Base-by-base conservation (phyloP, 2,329 filamentous ascomycete species). In the Colletotrichum sp. region DNA sequence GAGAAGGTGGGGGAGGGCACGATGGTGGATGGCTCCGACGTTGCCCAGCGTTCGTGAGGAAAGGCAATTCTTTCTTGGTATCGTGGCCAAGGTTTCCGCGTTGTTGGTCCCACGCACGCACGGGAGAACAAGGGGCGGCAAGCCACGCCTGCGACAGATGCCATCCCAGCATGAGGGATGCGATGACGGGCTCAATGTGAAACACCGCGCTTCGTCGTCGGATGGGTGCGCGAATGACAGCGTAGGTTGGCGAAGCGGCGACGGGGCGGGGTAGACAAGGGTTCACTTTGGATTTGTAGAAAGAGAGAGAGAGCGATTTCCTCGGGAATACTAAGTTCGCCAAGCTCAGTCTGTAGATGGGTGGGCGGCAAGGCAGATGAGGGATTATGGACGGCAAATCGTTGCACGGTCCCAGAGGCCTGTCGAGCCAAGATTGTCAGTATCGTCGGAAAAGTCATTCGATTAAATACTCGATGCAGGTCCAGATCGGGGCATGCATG, bases 111-210 rank as follows among this genome's bases (percentile, higher is more conserved):
- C 25, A 44, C 5, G 25, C 16, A 15, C 25, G 22, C 19, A 62
- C 16, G 16, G 15, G 22, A 49, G 52, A 57, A 19, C 27, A 30
- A 6, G 57, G 57, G 39, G 64, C 44, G 49, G 22, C 27, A 36
- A 59, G 44, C 55, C 67, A 49, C 36, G 67, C 67, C 25, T 32
- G 39, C 52, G 63, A 75, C 69, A 75, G 55, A 71, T 75, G 63
- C 69, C 72, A 75, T 75, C 72, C 72, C 72, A 75, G 72, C 61
- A 59, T 68, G 19, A 22, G n/a, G 69, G 63, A 67, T 63, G 57
- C 72, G 63, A 68, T 68, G 72, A 63, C 69, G 44, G 72, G 52
- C 19, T 29, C n/a, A 16, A 68, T 34, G 25, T 72, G 69, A 72
- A 68, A 75, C 72, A 32, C 61, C 62, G 69, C 30, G 67, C 34